Evolutionary conservation across 768 basidiomycete species (phyloP).

Genomic region (Russula compacta): DNA sequence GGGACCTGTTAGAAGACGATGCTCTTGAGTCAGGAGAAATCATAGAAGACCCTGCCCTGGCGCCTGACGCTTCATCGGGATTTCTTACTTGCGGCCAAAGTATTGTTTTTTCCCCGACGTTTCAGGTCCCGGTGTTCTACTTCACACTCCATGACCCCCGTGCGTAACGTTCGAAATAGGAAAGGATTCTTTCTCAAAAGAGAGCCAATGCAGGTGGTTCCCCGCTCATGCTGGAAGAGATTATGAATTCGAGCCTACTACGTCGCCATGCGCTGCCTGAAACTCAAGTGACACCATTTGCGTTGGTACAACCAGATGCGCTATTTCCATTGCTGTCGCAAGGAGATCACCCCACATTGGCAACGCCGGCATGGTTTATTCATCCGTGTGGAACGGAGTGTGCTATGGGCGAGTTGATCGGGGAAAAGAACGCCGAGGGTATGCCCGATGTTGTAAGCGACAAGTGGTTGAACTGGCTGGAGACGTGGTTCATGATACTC

Average conservation of each 20-base stretch:
- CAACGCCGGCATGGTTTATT: conserved; percentile 71
- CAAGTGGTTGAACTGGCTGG: conserved; percentile 43
- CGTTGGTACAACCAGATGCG: conserved; percentile 40
- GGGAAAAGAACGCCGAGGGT: conserved; percentile 32
- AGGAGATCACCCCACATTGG: conserved; percentile 76
- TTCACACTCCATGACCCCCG: conserved; percentile 61
- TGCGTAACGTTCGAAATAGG: conserved; percentile 34
- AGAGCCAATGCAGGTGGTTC: conserved; percentile 44
- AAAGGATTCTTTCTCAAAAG: conserved; percentile 10
- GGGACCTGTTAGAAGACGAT: conserved; percentile 1
- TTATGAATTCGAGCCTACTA: conserved; percentile 54
- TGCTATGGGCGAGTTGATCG: conserved; percentile 61
- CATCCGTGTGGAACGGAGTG: conserved; percentile 76
- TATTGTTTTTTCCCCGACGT: conserved; percentile 70
- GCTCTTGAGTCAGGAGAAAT: conserved; percentile 15
- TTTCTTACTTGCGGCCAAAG: conserved; percentile 48
- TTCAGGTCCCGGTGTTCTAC: conserved; percentile 77
- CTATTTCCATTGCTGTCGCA: conserved; percentile 75
- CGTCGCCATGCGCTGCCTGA: conserved; percentile 37
- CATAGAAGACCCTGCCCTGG: conserved; percentile 28
- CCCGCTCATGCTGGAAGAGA: conserved; percentile 46
- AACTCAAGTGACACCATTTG: conserved; percentile 42
- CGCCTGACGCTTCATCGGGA: conserved; percentile 27
- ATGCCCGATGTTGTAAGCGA: conserved; percentile 16
- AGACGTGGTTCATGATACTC: conserved; percentile 73